Percentiles rank a stretch among this genome's conserved stretches.
phyloP scores from a whole-genome alignment of 768 basidiomycete species.

The Multifurca ochricompacta region DNA sequence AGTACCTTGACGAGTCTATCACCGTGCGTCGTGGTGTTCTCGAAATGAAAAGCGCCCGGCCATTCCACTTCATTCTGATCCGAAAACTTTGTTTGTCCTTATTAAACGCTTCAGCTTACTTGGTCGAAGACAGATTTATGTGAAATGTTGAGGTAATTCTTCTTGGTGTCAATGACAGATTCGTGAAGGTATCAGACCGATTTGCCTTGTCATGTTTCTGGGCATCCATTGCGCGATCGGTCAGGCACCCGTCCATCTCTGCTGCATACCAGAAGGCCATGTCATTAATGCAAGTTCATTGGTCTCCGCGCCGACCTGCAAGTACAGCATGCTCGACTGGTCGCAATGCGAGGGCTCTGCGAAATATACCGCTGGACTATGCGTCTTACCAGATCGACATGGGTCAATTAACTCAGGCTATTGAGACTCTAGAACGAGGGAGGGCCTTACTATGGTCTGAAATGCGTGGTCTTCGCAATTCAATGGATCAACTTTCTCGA shows the following conservation, averaged over 20 bases:
- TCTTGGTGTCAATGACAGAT: background rate
- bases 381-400: no score
- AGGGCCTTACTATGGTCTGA: no score
- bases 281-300: background rate
- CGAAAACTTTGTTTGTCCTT: background rate
- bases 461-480: no score
- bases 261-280: background rate
- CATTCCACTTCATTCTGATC: background rate
- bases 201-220: background rate
- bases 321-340: background rate
- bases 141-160: background rate
- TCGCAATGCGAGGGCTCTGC: background rate
- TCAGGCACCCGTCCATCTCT: background rate
- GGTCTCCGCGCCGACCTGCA: background rate
- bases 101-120: background rate
- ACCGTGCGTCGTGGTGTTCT: background rate
- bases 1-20: constrained; percentile 1
- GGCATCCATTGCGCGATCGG: background rate
- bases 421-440: no score
- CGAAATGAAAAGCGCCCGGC: background rate
- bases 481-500: background rate
- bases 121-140: background rate
- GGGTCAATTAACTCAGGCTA: background rate
- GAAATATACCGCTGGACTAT: background rate
- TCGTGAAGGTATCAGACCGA: background rate